phyloP scores from a whole-genome alignment of 352 stramenopile genomes.

The Phytophthora foliorum region DNA sequence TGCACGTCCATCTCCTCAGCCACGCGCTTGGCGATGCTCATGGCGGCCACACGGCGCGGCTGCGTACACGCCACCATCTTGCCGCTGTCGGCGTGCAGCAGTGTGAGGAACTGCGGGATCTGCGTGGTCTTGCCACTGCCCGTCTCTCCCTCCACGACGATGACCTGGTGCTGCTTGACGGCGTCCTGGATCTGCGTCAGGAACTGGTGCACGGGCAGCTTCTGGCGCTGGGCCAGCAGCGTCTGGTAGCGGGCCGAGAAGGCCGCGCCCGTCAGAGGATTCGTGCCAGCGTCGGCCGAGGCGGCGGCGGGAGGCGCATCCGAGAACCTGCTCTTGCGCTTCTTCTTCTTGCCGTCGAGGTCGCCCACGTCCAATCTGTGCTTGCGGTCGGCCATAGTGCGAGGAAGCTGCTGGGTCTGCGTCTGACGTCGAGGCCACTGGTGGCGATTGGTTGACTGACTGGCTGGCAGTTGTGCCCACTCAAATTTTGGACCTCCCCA shows the following conservation, averaged over 20 bases:
- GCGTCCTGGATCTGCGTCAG: constrained; percentile 97
- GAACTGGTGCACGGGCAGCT: constrained; percentile 98
- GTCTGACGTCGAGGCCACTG: constrained; percentile 11
- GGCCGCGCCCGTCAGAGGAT: constrained; percentile 91
- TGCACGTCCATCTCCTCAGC: constrained; percentile 99
- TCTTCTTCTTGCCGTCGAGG: constrained; percentile 47
- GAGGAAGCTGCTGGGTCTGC: constrained; percentile 8
- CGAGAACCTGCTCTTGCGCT: constrained; percentile 87
- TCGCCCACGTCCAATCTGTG: constrained; percentile 73
- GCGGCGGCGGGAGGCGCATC: constrained; percentile 47
- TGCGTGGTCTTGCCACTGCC: constrained; percentile 98
- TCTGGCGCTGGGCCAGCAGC: constrained; percentile 94
- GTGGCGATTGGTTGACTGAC: background rate
- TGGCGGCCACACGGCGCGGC: constrained; percentile 97
- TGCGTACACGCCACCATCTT: constrained; percentile 97
- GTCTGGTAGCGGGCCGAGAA: constrained; percentile 95
- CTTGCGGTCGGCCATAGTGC: constrained; percentile 72
- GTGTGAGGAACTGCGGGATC: constrained; percentile 95
- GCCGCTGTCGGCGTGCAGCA: constrained; percentile 78
- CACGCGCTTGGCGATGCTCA: constrained; percentile 98
- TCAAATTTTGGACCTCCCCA: background rate
- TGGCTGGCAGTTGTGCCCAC: constrained; percentile 8
- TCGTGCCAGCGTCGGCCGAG: constrained; percentile 48
- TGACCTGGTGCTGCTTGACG: constrained; percentile 94
- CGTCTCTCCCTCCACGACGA: constrained; percentile 99